Evolutionary conservation across 1,139 yeast species (phyloP).

Genomic region (Groenewaldozyma sp.): DNA sequence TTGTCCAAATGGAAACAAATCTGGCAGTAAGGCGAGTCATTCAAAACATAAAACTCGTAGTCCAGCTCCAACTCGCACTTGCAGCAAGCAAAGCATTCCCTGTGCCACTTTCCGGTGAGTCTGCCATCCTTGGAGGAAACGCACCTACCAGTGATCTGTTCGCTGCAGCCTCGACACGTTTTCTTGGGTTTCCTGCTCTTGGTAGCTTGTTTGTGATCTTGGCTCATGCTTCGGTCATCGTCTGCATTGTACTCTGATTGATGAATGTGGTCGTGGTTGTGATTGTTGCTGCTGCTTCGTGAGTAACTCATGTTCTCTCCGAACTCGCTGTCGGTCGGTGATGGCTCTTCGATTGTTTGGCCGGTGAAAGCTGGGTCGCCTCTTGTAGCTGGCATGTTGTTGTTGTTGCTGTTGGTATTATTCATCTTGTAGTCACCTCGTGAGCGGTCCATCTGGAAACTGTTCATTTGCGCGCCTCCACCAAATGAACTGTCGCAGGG

Average conservation of each 20-base stretch:
- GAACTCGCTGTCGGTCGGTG: neutral
- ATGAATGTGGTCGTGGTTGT: neutral
- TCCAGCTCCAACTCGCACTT: slow-evolving; percentile 40
- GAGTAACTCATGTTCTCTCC: too few species aligned
- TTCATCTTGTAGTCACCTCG: neutral
- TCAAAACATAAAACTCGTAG: slow-evolving; percentile 62
- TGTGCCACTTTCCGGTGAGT: slow-evolving; percentile 91
- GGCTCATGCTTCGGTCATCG: too few species aligned
- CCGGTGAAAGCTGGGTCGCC: neutral
- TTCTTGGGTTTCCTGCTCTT: slow-evolving; percentile 10
- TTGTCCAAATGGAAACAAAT: slow-evolving; percentile 70
- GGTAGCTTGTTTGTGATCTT: neutral
- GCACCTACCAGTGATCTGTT: slow-evolving; percentile 41
- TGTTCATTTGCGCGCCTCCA: neutral
- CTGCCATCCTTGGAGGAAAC: slow-evolving; percentile 78
- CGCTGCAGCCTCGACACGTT: slow-evolving; percentile 42
- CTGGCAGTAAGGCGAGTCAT: slow-evolving; percentile 73
- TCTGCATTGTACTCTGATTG: too few species aligned
- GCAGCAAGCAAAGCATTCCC: slow-evolving; percentile 69
- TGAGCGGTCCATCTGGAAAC: neutral
- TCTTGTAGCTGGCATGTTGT: neutral
- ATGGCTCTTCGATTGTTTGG: neutral
- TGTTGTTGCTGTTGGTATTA: too few species aligned
- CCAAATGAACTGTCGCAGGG: slow-evolving; percentile 3
- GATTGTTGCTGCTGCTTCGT: neutral